Evolutionary conservation across 768 basidiomycete species (phyloP).

Genomic region (Phylloporus arenicola): DNA sequence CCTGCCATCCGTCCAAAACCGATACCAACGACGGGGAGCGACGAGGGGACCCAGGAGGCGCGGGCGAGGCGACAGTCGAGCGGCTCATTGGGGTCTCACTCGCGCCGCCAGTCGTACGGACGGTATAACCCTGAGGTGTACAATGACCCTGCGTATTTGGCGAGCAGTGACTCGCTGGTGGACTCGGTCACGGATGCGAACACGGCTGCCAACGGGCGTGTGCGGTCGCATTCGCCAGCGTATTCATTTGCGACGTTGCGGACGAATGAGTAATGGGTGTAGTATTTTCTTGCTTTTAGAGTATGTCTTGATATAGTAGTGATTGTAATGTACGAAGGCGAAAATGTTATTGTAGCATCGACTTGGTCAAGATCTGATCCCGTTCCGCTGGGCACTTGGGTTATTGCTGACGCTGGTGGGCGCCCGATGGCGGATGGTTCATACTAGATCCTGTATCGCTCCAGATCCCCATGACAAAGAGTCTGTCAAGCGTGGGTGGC

Average conservation of each 20-base stretch:
- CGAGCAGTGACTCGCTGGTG: slow-evolving; percentile 24
- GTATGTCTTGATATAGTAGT: slow-evolving; percentile 5
- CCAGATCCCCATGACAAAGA: no score
- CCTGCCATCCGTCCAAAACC: slow-evolving; percentile 13
- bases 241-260: slow-evolving; percentile 14
- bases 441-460: no score
- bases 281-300: slow-evolving; percentile 2
- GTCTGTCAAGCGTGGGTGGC: neutral
- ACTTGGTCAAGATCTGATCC: no score
- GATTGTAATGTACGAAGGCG: slow-evolving; percentile 3
- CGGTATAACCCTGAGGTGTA: slow-evolving; percentile 22
- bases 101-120: slow-evolving; percentile 11
- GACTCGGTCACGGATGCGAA: slow-evolving; percentile 24
- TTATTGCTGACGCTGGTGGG: no score
- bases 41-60: slow-evolving; percentile 3
- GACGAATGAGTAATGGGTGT: slow-evolving; percentile 5
- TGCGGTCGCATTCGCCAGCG: slow-evolving; percentile 16
- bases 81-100: slow-evolving; percentile 18
- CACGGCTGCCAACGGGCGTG: slow-evolving; percentile 21
- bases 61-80: slow-evolving; percentile 21
- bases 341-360: neutral
- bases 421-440: no score
- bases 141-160: slow-evolving; percentile 23
- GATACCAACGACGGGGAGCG: slow-evolving; percentile 8
- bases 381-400: neutral